Base-by-base conservation (phyloP, 73 alveolate species). In the Paramecium tetraurelia region DNA sequence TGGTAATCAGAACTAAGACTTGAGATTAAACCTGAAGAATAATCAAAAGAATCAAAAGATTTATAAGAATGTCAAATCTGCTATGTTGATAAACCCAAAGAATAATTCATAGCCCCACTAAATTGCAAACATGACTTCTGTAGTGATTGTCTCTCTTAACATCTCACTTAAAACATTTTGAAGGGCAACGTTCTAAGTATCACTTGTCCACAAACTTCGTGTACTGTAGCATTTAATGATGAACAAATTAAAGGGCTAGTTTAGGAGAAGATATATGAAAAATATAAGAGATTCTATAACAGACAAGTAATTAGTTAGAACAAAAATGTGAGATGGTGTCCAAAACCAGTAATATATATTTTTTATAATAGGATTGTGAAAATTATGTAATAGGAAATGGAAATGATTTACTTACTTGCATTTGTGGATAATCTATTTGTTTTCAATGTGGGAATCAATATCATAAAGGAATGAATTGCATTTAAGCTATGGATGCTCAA, bases 241-340 rank as follows among this genome's bases (percentile, higher is more conserved):
- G 84, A 63, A 63, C 16, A 31, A 27, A 63, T 63, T 4, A 14
- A 31, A 12, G 5, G 3, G 24, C 31, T 31, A 31, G 84, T 63
- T 4, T 31, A 40, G 4, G 84, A 63, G 3, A 33, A 14, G 16
- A 24, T 12, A 12, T 63, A 31, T 63, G 46, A 33, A 27, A 63
- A 63, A 27, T 63, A 63, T 7, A 63, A 63, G 27, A 63, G 27
- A 24, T 63, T 63, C 29, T 63, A 63, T 8, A 12, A 63, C 29
- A 4, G 84, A 63, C 14, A 63, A 63, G 12, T 63, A 14, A 27
- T 63, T 12, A 63, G 84, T 63, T 24, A 63, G 12, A 63, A 63
- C 29, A 63, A 63, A 63, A 63, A 63, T 63, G 84, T 63, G 9
- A 12, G 84, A 63, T 63, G 84, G 84, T 63, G 84, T 63, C 84